These are phyloP conservation scores for Phyllostachys edulis DNA, from an alignment of 176 grass and related monocot genomes.

Conservation along the genomic window DNA sequence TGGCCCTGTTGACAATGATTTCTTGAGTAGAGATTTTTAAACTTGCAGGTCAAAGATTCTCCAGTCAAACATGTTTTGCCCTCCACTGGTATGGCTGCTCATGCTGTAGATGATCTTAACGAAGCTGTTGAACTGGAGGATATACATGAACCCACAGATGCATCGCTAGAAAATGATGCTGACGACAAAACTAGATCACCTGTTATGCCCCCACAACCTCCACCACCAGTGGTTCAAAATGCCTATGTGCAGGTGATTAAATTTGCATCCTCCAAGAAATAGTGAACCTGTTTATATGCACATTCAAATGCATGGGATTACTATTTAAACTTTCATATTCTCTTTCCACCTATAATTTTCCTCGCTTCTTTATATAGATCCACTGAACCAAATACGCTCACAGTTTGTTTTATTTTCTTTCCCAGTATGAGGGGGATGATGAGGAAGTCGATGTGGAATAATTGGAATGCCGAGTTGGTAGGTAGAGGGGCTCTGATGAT, in stretches of 20 bases:
- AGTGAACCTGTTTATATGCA: background rate
- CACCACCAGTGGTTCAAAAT: constrained; percentile 32
- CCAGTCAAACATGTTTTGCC: constrained; percentile 52
- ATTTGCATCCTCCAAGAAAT: background rate
- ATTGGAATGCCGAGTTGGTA: constrained; percentile 34
- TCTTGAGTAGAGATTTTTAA: constrained; percentile 32
- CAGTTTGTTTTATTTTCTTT: constrained; percentile 12
- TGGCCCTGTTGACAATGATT: background rate
- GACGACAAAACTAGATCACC: constrained; percentile 47
- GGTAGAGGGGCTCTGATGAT: constrained; percentile 12
- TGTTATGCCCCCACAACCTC: constrained; percentile 48
- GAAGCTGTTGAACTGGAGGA: constrained; percentile 70
- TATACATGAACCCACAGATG: constrained; percentile 42
- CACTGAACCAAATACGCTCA: background rate
- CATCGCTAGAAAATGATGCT: constrained; percentile 38
- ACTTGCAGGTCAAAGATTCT: constrained; percentile 65
- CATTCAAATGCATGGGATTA: background rate
- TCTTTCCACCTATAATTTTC: background rate
- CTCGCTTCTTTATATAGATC: background rate
- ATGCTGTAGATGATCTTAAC: constrained; percentile 61
- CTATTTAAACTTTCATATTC: background rate
- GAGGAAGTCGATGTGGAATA: constrained; percentile 68
- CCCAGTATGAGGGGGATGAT: constrained; percentile 59
- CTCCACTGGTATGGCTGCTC: constrained; percentile 68
- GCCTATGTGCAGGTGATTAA: constrained; percentile 55